Evolutionary conservation across 176 grass and related monocot genomes (phyloP).

Genomic region (Juncus effusus): DNA sequence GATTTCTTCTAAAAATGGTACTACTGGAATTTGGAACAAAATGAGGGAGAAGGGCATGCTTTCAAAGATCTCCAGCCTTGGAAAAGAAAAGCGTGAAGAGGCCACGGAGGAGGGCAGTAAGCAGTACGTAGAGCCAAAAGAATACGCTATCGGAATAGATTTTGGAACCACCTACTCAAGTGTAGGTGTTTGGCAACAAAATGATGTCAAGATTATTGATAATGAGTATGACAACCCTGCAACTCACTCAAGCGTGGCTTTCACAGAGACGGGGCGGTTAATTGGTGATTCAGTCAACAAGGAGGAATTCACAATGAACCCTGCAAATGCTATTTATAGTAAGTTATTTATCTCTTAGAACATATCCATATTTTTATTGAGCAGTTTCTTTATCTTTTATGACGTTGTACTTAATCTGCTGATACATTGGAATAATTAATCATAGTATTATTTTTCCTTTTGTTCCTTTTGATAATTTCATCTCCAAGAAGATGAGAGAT

Average conservation of each 20-base stretch:
- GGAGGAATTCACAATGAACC: background rate
- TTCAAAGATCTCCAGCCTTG: too few relatives aligned
- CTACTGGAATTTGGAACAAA: background rate
- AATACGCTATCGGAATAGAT: slow-evolving; percentile 16
- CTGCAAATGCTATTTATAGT: too few relatives aligned
- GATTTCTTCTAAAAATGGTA: background rate
- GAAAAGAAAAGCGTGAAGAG: background rate
- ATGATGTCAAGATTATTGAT: slow-evolving; percentile 3
- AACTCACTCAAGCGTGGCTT: slow-evolving; percentile 8
- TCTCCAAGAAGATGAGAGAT: too few relatives aligned
- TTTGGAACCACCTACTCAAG: background rate
- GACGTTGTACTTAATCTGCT: too few relatives aligned
- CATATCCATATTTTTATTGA: too few relatives aligned
- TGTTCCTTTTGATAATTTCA: too few relatives aligned
- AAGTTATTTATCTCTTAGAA: too few relatives aligned
- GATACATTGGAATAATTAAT: too few relatives aligned
- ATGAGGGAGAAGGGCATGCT: background rate
- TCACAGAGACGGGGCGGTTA: background rate
- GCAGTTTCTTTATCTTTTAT: too few relatives aligned
- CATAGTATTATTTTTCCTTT: too few relatives aligned
- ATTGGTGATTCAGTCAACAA: slow-evolving; percentile 1
- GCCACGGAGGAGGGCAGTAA: background rate
- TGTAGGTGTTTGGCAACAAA: background rate
- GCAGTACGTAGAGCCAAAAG: slow-evolving; percentile 1
- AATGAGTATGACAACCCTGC: slow-evolving; percentile 6